Evolutionary conservation across 1,139 yeast species (phyloP), one percentile per base, ranked within the genome.

Genomic region (Taphrina communis): DNA sequence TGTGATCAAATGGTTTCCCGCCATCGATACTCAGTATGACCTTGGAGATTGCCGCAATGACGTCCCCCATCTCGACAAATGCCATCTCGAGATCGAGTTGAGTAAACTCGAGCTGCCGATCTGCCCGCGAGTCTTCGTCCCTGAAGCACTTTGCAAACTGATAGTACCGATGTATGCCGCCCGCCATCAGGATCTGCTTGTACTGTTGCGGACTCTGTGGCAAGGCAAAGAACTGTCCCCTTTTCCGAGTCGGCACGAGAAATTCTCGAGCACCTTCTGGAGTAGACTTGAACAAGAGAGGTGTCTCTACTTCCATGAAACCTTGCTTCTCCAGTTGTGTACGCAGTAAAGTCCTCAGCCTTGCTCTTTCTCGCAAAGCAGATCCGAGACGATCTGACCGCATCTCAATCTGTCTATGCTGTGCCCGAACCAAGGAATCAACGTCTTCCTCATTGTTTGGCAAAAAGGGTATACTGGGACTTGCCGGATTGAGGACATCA

Each of bases 201-300:
- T 93, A 94, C 76, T 94, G 99, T 76, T 94, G 99, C 0, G 99
- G 99, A 35, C 97, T 90, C 78, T 94, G 99, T 0, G 98, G 97
- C 55, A 94, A 81, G 0, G 99, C 97, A 77, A 93, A 94, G 77
- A 90, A 90, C 56, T 72, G 73, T 2, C 82, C 80, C 12, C 83
- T 78, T 19, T 82, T 79, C 72, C 98, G 83, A 0, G 97, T 91
- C 0, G 99, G 99, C 0, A 94, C 98, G 68, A 95, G 79, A 76
- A 94, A 94, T 78, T 94, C 99, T 53, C 96, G 82, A 1, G 99
- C 99, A 11, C 99, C 99, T 78, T 94, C 99, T 0, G 99, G 99
- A 0, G 99, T 94, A 0, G 97, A 90, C 76, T 94, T 93, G 82
- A 94, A 94, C 41, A 94, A 79, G 14, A 93, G 77, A 0, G 99